Evolutionary conservation across 306 rosid genomes (phyloP).

Genomic region (Cicer chorassanicum): DNA sequence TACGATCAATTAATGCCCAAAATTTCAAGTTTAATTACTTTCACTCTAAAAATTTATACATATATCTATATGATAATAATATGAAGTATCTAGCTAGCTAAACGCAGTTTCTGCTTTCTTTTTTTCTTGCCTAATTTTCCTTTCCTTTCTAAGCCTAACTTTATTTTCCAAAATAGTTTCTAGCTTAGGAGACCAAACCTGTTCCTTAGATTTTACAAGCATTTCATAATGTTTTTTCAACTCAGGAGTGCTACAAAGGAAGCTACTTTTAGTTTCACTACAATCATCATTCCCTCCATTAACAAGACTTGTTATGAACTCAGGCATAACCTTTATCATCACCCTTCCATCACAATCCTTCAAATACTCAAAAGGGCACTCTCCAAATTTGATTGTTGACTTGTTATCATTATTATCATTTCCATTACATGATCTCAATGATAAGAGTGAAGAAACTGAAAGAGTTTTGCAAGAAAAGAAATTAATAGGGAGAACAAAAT

Average conservation of each 20-base stretch:
- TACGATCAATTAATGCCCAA: neutral
- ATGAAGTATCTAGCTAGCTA: neutral
- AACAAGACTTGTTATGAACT: constrained; percentile 64
- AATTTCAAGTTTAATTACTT: neutral
- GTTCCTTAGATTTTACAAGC: constrained; percentile 76
- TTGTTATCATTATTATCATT: neutral
- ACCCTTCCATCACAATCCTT: constrained; percentile 60
- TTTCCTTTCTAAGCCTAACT: constrained; percentile 63
- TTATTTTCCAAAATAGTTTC: constrained; percentile 77
- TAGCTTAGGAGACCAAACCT: constrained; percentile 83
- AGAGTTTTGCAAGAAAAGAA: constrained; percentile 49
- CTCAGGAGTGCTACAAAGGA: constrained; percentile 84
- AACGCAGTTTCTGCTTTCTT: constrained; percentile 35
- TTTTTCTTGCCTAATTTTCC: constrained; percentile 30
- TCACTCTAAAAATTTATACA: constrained; percentile 8
- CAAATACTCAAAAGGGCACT: constrained; percentile 68
- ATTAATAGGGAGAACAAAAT: constrained; percentile 74
- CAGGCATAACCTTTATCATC: constrained; percentile 71
- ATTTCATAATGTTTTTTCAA: constrained; percentile 75
- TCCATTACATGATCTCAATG: constrained; percentile 45
- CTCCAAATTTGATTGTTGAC: constrained; percentile 51
- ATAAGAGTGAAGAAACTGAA: constrained; percentile 57
- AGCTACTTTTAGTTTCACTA: neutral
- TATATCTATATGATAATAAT: neutral
- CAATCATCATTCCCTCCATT: constrained; percentile 31